These are phyloP conservation scores for Penicillium janthinellum DNA, from an alignment of 2,329 filamentous ascomycete species.

Conservation along the genomic window DNA sequence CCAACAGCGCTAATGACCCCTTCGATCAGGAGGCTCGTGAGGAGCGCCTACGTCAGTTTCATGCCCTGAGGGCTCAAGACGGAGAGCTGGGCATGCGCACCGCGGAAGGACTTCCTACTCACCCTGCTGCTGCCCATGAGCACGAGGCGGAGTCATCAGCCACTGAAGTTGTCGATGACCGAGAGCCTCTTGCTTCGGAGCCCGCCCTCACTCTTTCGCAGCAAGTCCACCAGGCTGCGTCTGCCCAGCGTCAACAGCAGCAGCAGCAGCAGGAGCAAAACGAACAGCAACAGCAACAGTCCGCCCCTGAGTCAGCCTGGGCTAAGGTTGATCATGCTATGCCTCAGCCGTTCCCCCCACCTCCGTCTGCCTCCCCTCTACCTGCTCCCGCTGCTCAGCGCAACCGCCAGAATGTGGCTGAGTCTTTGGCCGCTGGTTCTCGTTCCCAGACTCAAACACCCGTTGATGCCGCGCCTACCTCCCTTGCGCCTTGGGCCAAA, in stretches of 20 bases:
- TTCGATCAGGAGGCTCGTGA: constrained; percentile 56
- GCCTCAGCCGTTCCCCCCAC: constrained; percentile 69
- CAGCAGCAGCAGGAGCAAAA: constrained; percentile 16
- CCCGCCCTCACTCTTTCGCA: constrained; percentile 73
- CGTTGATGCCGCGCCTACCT: constrained; percentile 66
- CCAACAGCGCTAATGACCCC: constrained; percentile 47
- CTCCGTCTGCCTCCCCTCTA: constrained; percentile 75
- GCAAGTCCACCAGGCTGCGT: constrained; percentile 75
- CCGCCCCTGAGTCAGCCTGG: constrained; percentile 57
- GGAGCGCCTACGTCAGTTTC: constrained; percentile 80
- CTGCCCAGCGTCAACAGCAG: constrained; percentile 43
- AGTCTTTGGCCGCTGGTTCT: constrained; percentile 65
- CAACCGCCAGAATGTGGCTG: constrained; percentile 78
- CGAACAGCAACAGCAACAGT: constrained; percentile 38
- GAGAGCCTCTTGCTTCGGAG: constrained; percentile 34
- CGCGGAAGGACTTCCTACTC: constrained; percentile 45
- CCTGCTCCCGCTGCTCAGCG: constrained; percentile 88
- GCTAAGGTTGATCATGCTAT: constrained; percentile 64
- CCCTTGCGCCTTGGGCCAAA: constrained; percentile 93
- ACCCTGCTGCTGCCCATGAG: constrained; percentile 38
- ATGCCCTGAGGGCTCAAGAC: constrained; percentile 72
- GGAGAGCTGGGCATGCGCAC: constrained; percentile 53
- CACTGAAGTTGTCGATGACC: constrained; percentile 30
- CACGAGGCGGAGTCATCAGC: constrained; percentile 28
- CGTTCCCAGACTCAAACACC: constrained; percentile 78